Base-by-base conservation (phyloP, 2,329 filamentous ascomycete species). In the Knoxdaviesia capensis region DNA sequence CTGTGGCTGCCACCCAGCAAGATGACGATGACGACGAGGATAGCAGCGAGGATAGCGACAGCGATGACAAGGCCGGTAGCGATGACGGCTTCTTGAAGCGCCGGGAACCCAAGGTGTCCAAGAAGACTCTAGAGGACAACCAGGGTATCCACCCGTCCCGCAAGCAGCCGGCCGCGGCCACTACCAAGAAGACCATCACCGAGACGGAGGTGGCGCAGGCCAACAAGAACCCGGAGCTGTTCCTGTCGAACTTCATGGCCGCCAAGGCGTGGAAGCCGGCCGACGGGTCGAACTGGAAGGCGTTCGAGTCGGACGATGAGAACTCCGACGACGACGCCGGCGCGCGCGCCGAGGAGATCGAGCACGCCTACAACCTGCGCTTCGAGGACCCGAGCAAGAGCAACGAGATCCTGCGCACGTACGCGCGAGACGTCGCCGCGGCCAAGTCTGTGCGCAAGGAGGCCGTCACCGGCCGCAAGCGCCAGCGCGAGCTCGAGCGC, bases 221-320 rank as follows among this genome's bases (percentile, higher is more conserved):
- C 34, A 82, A 94, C 52, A 81, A 84, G 56, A 78, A 98, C 54
- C 90, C 88, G 0, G 88, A 96, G 54, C 80, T 73, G 1, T 98
- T 85, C 56, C 64, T 98, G n/a, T 88, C 84, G 43, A 94, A 94
- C 58, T 98, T 94, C 62, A 74, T 98, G 71, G 73, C 80, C n/a
- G 72, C 87, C 6, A 77, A 87, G 45, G 88, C 87, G 10, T 98
- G 90, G 90, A 71, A 88, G 6, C 74, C 81, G 0, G 70, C 71
- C 7, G 74, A 72, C 41, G 68, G 66, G 36, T 66, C 72, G 28
- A 70, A 71, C 36, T 86, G 83, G 59, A 68, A 87, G 51, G 82
- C 87, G 1, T 81, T 98, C 44, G 85, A 94, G 54, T 94, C 86
- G 0, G 90, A 98, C 50, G 86, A 94, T 0, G 87, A 90, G 48